Conservation (phyloP, 1,284 basidiomycete genomes). For the Phenoliferia sp. region DNA sequence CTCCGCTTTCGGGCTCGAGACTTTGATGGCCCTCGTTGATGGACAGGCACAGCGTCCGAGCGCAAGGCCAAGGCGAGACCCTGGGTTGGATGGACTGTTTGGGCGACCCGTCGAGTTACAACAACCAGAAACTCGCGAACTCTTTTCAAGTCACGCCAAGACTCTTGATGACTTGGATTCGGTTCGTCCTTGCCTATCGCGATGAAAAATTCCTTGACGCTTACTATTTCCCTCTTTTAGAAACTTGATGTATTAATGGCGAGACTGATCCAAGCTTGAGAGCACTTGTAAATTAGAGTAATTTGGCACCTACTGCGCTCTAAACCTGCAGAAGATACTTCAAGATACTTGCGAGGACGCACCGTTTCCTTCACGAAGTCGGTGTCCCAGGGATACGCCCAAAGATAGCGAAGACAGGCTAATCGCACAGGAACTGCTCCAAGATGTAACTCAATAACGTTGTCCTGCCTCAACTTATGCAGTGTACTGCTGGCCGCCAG, state of each 20-base stretch:
- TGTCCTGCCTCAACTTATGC: no score
- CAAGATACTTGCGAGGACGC: no score
- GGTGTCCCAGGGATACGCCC: no score
- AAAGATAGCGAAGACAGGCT: no score
- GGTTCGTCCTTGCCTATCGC: not conserved
- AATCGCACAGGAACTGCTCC: no score
- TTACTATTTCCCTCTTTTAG: not conserved
- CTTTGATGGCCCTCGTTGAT: conserved; percentile 79
- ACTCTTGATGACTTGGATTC: conserved; percentile 70
- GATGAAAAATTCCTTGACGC: not conserved
- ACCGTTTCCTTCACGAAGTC: no score
- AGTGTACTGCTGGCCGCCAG: no score
- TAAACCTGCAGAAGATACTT: no score
- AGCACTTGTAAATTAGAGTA: no score
- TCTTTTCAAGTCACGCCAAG: conserved; percentile 64
- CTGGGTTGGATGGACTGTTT: conserved; percentile 67
- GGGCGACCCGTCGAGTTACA: conserved; percentile 53
- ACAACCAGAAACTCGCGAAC: conserved; percentile 65
- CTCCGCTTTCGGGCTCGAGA: conserved; percentile 74
- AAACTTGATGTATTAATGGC: not conserved
- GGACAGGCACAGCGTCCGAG: conserved; percentile 51
- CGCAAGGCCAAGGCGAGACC: conserved; percentile 43
- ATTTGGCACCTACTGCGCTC: no score
- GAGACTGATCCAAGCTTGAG: no score
- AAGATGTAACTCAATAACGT: no score